Evolutionary conservation across 805 yeast species (phyloP), one percentile per base, ranked within the genome.

Genomic region (Spathaspora passalidarum): DNA sequence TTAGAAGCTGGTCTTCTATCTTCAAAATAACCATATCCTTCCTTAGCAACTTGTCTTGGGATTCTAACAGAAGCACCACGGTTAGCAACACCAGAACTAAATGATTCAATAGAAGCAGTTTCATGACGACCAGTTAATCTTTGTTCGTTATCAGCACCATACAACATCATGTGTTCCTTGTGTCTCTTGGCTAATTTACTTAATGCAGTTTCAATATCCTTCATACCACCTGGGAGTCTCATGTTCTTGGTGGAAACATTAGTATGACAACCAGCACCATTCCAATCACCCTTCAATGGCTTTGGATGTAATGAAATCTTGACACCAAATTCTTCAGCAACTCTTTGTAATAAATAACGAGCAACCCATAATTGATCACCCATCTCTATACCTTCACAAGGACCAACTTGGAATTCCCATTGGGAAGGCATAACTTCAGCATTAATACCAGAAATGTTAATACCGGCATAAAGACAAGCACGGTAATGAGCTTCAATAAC

Each of bases 371-470:
- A 81, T 72, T 92, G 86, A 72, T 92, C 99, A 69, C 97, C 98
- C 98, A 92, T 92, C 59, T 73, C 70, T 68, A 94, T 92, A 65
- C 99, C 99, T 55, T 73, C 81, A 73, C 97, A 89, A 56, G 99
- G 98, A 62, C 99, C 99, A 57, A 92, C 98, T 80, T 92, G 99
- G 88, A 88, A 92, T 79, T 92, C 99, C 99, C 99, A 92, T 80
- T 92, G 99, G 50, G 97, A 90, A 50, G 99, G 99, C 98, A 92
- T 94, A 55, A 92, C 99, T 80, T 92, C 99, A 60, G 98, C 99
- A 72, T 94, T 92, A 70, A 94, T 91, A 78, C 99, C 99, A 44
- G 96, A 86, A 57, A 92, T 84, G 66, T 79, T 76, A 60, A 92
- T 70, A 65, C 98, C 98, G 54, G 98, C 85, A 68, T 88, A 86